Conservation (phyloP, 768 basidiomycete species). For the Panaeolus papilionaceus region DNA sequence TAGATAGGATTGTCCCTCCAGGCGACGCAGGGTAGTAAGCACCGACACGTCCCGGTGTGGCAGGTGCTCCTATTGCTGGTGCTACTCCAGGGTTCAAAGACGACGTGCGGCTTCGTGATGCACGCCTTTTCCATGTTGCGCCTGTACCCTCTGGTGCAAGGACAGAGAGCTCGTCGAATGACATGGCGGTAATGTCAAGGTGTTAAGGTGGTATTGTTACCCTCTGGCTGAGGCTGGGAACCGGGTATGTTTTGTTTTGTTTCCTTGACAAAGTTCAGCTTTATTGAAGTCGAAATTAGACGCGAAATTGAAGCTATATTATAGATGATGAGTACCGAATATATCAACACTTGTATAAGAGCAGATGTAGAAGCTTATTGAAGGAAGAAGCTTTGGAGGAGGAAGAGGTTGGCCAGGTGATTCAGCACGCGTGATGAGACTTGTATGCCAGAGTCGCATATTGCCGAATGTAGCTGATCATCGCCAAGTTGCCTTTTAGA, state of each 20-base stretch:
- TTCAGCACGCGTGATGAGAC: neutral
- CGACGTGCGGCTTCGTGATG: conserved; percentile 35
- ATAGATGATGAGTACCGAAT: neutral
- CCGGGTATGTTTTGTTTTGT: conserved; percentile 1
- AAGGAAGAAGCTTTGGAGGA: neutral
- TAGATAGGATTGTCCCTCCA: conserved; percentile 5
- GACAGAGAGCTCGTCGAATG: conserved; percentile 48
- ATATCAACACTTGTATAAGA: neutral
- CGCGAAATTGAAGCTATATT: neutral
- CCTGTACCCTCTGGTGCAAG: conserved; percentile 39
- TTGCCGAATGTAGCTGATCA: neutral
- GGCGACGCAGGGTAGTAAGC: conserved; percentile 4
- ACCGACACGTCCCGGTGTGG: conserved; percentile 28
- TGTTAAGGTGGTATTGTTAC: neutral
- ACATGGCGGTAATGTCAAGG: conserved; percentile 15
- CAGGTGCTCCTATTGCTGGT: conserved; percentile 34
- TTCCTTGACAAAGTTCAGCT: neutral
- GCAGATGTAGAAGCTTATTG: neutral
- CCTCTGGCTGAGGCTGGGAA: conserved; percentile 2
- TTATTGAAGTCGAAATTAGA: conserved; percentile 12
- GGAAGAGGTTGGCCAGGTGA: conserved; percentile 1
- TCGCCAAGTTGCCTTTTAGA: too few relatives aligned
- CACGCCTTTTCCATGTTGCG: conserved; percentile 31
- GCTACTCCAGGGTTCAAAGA: conserved; percentile 36
- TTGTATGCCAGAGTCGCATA: neutral